phyloP scores from a whole-genome alignment of 1,284 basidiomycete genomes.

The Fomitopsis pinicola region DNA sequence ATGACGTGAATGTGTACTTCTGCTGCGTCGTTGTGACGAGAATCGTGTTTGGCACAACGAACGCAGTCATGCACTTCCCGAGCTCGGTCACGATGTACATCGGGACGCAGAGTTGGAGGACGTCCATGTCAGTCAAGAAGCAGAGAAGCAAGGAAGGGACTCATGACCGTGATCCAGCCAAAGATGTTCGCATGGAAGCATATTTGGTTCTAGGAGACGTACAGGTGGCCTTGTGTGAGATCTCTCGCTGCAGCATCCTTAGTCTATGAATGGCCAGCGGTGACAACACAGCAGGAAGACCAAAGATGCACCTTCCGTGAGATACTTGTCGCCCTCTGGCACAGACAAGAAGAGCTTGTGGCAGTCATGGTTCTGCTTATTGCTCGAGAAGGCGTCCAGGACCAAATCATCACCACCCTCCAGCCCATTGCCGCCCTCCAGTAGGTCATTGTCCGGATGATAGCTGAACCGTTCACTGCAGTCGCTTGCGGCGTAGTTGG shows the following conservation, averaged over 20 bases:
- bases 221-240: conserved; percentile 94
- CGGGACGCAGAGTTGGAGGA: conserved; percentile 77
- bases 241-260: conserved; percentile 97
- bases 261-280: conserved; percentile 55
- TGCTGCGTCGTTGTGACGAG: conserved; percentile 79
- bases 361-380: conserved; percentile 93
- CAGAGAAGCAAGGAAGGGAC: conserved; percentile 22
- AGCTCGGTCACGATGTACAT: conserved; percentile 88
- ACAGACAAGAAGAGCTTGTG: conserved; percentile 88
- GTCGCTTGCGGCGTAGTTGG: conserved; percentile 23
- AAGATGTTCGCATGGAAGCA: conserved; percentile 99
- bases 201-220: conserved; percentile 98
- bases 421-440: conserved; percentile 16
- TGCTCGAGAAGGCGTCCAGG: conserved; percentile 86
- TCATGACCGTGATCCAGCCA: conserved; percentile 95
- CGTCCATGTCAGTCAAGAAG: conserved; percentile 8
- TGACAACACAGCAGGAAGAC: neutral
- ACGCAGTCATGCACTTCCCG: conserved; percentile 98
- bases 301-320: conserved; percentile 86
- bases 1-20: conserved; percentile 94
- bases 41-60: conserved; percentile 98
- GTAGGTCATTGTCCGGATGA: conserved; percentile 18
- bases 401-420: conserved; percentile 41
- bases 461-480: conserved; percentile 29
- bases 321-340: conserved; percentile 94